phyloP scores from a whole-genome alignment of 164 flowering plant species.

The Berberis vulgaris region DNA sequence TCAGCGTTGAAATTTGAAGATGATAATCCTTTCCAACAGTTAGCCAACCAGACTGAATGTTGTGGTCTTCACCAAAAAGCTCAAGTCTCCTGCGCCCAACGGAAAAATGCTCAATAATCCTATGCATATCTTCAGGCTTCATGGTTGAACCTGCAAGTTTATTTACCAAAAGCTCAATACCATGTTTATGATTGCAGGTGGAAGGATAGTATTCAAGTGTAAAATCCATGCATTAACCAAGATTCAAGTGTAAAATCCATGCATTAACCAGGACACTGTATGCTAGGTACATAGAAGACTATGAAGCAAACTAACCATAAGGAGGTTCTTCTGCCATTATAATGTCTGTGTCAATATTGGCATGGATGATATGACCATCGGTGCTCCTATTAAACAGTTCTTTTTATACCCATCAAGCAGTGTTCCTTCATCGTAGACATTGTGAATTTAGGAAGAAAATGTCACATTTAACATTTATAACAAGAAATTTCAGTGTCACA shows the following conservation, averaged over 20 bases:
- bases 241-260: too few relatives aligned
- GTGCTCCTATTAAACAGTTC: constrained; percentile 98
- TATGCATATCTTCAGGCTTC: constrained; percentile 95
- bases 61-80: constrained; percentile 98
- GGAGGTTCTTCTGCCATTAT: constrained; percentile 98
- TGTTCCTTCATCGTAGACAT: constrained; percentile 58
- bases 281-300: too few relatives aligned
- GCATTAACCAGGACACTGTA: too few relatives aligned
- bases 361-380: constrained; percentile 98
- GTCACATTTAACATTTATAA: neutral
- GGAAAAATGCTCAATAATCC: constrained; percentile 91
- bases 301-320: constrained; percentile 50
- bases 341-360: constrained; percentile 98
- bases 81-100: constrained; percentile 95
- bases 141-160: constrained; percentile 69
- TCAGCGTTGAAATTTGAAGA: constrained; percentile 82
- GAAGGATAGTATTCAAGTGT: neutral
- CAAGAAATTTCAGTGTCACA: neutral
- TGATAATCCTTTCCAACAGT: constrained; percentile 86
- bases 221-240: neutral
- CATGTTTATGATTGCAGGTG: neutral
- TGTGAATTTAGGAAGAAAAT: neutral
- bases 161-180: constrained; percentile 5
- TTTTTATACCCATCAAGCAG: constrained; percentile 98
- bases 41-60: constrained; percentile 94